Conservation (phyloP, 768 basidiomycete species). For the Favolaschia claudopus region DNA sequence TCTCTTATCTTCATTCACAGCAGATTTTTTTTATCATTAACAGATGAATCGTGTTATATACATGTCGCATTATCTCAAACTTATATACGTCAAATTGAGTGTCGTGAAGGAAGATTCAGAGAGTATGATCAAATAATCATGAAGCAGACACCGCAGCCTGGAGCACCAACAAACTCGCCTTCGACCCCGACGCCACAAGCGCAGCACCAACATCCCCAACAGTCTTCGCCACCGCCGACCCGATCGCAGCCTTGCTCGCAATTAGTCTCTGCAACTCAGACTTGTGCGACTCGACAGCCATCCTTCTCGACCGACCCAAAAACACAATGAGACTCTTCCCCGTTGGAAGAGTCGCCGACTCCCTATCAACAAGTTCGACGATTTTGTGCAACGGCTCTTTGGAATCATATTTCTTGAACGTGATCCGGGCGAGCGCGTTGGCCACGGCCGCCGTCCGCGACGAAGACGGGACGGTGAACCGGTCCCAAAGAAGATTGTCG, state of each 20-base stretch:
- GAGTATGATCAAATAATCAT: neutral
- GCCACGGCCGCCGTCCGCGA: constrained; percentile 36
- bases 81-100: too few relatives aligned
- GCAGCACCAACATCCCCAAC: constrained; percentile 80
- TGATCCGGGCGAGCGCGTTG: constrained; percentile 66
- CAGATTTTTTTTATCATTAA: too few relatives aligned
- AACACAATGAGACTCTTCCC: constrained; percentile 67
- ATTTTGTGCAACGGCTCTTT: constrained; percentile 64
- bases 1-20: too few relatives aligned
- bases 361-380: constrained; percentile 49
- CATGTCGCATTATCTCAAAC: too few relatives aligned
- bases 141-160: constrained; percentile 48
- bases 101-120: too few relatives aligned
- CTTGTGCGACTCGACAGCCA: constrained; percentile 66
- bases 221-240: constrained; percentile 70
- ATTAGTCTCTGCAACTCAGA: constrained; percentile 64
- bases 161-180: constrained; percentile 61
- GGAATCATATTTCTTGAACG: constrained; percentile 61
- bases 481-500: constrained; percentile 80
- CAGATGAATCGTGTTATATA: too few relatives aligned
- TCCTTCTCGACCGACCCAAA: constrained; percentile 75
- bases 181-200: constrained; percentile 60
- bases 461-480: constrained; percentile 52
- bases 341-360: constrained; percentile 34
- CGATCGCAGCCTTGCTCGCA: constrained; percentile 49